Evolutionary conservation across 148 eudicot genomes (phyloP), one percentile per base, ranked within the genome.

Genomic region (Agrostemma githago): DNA sequence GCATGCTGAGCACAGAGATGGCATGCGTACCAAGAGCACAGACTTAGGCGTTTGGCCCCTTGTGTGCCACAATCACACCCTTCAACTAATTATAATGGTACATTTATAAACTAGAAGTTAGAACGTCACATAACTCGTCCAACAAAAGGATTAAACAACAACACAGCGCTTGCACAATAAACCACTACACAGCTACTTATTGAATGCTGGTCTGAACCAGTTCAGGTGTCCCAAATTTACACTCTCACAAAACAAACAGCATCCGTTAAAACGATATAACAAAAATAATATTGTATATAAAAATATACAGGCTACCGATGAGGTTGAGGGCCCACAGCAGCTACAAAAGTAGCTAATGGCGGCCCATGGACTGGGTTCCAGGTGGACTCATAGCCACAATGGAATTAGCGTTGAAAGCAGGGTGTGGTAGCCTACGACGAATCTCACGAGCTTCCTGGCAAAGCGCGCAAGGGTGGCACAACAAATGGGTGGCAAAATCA

Each of bases 391-490:
- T 93, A 70, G 87, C 76, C 62, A 88, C 12, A 46, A 89, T 77
- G 3, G 85, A 92, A 74, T 87, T 92, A 34, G 87, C 84, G 77
- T 86, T 85, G 72, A 89, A 88, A 6, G 85, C 89, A 7, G 97
- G 97, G 82, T 93, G 98, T 77, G 92, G 89, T 61, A 93, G 79
- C 90, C 95, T 89, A 19, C 95, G 95, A 39, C 98, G 95, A 64
- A 91, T 77, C 73, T 93, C 98, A 60, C 98, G 88, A 44, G 91
- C 98, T 84, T 91, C 98, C 84, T 93, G 98, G 78, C 98, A 93
- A 75, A 93, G 91, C 0, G 98, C 89, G 68, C 98, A 93, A 2
- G 83, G 76, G 60, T 93, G 98, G 80, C 97, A 93, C 77, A 91
- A 87, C 62, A 88, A 51, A 70, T 93, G 98, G 56, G 94, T 83